Evolutionary conservation across 2,329 filamentous ascomycete genomes (phyloP).

Genomic region (Thelonectria blattea): DNA sequence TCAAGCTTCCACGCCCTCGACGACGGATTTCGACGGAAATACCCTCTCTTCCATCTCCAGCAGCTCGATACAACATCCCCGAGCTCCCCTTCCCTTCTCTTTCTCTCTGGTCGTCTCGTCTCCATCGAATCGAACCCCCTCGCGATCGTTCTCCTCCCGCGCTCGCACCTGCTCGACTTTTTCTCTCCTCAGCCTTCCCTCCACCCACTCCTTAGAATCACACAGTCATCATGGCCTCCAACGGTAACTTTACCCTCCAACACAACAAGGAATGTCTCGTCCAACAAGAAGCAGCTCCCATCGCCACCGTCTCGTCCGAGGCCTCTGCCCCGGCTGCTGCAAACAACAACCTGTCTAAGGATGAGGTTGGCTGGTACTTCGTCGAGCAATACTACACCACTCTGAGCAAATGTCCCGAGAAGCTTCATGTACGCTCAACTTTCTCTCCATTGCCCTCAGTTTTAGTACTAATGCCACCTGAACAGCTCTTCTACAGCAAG

Average conservation of each 20-base stretch:
- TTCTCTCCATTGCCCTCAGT: not conserved
- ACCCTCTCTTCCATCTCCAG: conserved; percentile 24
- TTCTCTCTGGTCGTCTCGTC: not conserved
- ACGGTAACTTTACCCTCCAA: conserved; percentile 58
- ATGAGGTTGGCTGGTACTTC: conserved; percentile 99
- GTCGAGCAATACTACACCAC: conserved; percentile 99
- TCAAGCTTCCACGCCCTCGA: conserved; percentile 21
- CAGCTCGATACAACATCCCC: conserved; percentile 8
- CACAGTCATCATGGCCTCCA: conserved; percentile 58
- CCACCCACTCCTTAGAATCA: conserved; percentile 26
- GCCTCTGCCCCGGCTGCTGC: conserved; percentile 42
- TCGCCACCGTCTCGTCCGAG: conserved; percentile 42
- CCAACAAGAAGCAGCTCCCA: conserved; percentile 45
- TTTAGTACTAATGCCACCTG: conserved; percentile 17
- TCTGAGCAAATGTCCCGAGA: conserved; percentile 90
- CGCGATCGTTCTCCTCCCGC: conserved; percentile 30
- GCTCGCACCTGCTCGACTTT: conserved; percentile 29
- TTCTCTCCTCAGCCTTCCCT: conserved; percentile 21
- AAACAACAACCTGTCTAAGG: conserved; percentile 68
- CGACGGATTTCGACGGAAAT: conserved; percentile 23
- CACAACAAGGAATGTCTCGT: conserved; percentile 48
- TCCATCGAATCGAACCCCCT: conserved; percentile 15
- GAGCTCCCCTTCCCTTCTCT: conserved; percentile 19
- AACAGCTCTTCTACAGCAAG: conserved; percentile 90
- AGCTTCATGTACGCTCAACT: conserved; percentile 72